Base-by-base conservation (phyloP, 2,329 filamentous ascomycete species). In the Talaromyces sp. region DNA sequence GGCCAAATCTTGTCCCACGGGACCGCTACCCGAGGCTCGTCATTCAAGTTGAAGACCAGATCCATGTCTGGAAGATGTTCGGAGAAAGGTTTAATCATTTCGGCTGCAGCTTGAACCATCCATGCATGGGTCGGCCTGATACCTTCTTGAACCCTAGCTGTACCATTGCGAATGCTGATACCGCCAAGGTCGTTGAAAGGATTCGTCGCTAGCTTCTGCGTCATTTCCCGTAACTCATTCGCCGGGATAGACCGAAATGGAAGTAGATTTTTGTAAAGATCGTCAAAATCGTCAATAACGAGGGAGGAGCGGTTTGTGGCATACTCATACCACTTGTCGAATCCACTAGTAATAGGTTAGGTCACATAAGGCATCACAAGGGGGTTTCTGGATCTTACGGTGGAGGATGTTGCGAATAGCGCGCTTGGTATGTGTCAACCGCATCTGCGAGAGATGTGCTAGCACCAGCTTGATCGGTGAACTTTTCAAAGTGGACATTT, bases 31-130 rank as follows among this genome's bases (percentile, higher is more conserved):
- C 83, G 77, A 42, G 77, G 77, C 60, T 85, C 82, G 56, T 86
- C 82, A 54, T 85, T 83, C n/a, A 86, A 63, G 55, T 86, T 86
- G 69, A 86, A 80, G 0, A 80, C 82, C 33, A 86, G 66, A 61
- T 86, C 83, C 83, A 86, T 86, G 54, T 86, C 83, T 0, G 84
- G 84, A 27, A 86, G 73, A 58, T 77, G 74, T 50, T 81, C 64
- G 1, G 75, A 74, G 58, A 86, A 84, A 1, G 76, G 73, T 32
- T 76, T 72, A 29, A 86, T 81, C 73, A 86, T 82, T 6, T 72
- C 62, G 1, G 77, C 70, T 1, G 81, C 73, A 20, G 81, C 82
- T 29, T 81, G 76, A 8, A 85, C 72, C 79, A 85, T 82, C 82
- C 82, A 84, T 16, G 75, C 73, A 66, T 85, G 81, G 3, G 82